Conservation (phyloP, 2,329 filamentous ascomycete genomes). For the Ilyonectria robusta region DNA sequence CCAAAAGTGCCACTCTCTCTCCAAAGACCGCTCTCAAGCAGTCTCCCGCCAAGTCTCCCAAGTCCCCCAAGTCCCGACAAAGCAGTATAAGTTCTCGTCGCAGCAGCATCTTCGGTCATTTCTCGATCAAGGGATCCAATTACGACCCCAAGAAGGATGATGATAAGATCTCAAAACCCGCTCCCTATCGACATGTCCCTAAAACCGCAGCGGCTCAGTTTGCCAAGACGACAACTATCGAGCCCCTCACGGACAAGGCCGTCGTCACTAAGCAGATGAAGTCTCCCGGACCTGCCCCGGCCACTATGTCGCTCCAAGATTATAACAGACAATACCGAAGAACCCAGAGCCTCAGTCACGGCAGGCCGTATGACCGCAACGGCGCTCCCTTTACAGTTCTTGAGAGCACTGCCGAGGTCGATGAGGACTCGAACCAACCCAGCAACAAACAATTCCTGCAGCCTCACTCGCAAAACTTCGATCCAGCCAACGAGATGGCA, state of each 20-base stretch:
- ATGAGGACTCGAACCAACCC: constrained; percentile 40
- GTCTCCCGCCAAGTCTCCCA: constrained; percentile 12
- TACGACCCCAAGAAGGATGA: constrained; percentile 39
- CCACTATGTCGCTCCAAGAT: constrained; percentile 51
- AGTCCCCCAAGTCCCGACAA: constrained; percentile 3
- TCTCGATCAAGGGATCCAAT: constrained; percentile 46
- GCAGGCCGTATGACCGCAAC: constrained; percentile 55
- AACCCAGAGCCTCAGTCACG: constrained; percentile 53
- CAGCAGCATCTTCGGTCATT: constrained; percentile 41
- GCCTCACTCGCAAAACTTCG: constrained; percentile 27
- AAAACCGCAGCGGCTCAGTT: constrained; percentile 70
- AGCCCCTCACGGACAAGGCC: constrained; percentile 50
- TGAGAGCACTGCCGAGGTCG: constrained; percentile 54
- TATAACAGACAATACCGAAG: constrained; percentile 55
- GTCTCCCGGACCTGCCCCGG: constrained; percentile 37
- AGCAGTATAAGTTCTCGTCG: constrained; percentile 34
- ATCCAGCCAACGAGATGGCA: constrained; percentile 28
- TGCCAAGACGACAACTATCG: constrained; percentile 65
- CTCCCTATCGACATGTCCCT: constrained; percentile 65
- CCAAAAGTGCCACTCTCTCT: constrained; percentile 8
- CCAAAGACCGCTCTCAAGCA: constrained; percentile 3
- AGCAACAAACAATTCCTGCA: constrained; percentile 52
- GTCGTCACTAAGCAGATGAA: constrained; percentile 60
- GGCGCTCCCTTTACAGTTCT: constrained; percentile 54
- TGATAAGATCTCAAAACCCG: constrained; percentile 30